Percentiles rank a stretch among this genome's conserved stretches.
These are phyloP conservation scores for Arachis monticola DNA, from an alignment of 331 rosid species.

Conservation along the genomic window DNA sequence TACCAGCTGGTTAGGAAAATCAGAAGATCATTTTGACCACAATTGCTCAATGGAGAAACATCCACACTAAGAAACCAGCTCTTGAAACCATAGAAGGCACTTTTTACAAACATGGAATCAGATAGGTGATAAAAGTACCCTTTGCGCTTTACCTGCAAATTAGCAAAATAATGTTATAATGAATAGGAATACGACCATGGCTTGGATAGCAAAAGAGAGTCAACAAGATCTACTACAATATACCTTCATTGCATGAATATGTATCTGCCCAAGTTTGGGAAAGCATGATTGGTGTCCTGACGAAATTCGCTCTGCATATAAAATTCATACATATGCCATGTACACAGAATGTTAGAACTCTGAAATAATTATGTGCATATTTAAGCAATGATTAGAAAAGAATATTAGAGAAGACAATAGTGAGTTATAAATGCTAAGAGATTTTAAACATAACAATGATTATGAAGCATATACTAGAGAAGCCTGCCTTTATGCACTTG, in stretches of 20 bases:
- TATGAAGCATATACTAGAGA: background rate
- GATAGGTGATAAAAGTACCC: conserved; percentile 63
- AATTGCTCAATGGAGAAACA: conserved; percentile 49
- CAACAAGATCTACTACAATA: conserved; percentile 19
- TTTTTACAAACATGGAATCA: conserved; percentile 61
- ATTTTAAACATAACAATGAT: background rate
- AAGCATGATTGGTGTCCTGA: conserved; percentile 61
- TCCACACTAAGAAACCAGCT: conserved; percentile 71
- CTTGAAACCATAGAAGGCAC: conserved; percentile 49
- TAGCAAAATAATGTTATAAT: conserved; percentile 9
- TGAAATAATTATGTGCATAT: background rate
- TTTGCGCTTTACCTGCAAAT: conserved; percentile 56
- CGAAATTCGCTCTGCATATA: conserved; percentile 40
- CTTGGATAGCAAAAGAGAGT: conserved; percentile 5
- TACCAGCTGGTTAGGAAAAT: conserved; percentile 30
- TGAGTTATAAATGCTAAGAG: conserved; percentile 3
- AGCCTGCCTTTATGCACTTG: background rate
- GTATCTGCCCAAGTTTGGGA: conserved; percentile 60
- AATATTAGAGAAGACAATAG: background rate
- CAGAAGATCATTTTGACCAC: conserved; percentile 38
- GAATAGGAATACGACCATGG: conserved; percentile 12
- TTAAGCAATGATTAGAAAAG: background rate
- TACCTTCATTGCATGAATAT: conserved; percentile 63
- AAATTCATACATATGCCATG: conserved; percentile 3
- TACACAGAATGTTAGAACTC: background rate